These are phyloP conservation scores for Umbelopsis sp. DNA, from an alignment of 192 early-diverging fungal genomes.

Conservation along the genomic window DNA sequence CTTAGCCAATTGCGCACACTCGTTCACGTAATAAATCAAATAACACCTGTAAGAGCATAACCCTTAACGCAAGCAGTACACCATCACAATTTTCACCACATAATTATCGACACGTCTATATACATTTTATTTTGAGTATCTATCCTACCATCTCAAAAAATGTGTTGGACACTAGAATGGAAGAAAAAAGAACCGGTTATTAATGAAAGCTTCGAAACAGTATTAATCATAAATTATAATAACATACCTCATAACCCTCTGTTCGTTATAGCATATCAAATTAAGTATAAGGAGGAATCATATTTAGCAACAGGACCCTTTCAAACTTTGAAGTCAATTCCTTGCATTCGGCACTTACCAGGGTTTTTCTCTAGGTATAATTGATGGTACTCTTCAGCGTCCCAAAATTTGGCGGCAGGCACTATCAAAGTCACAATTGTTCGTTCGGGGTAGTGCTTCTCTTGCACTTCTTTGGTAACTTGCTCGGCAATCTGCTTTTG, in stretches of 20 bases:
- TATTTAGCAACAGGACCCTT: no score
- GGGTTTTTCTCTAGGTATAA: slow-evolving; percentile 63
- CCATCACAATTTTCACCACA: no score
- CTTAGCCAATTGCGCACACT: no score
- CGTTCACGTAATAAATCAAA: no score
- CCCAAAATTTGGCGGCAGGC: slow-evolving; percentile 69
- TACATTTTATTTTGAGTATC: not conserved
- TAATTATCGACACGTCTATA: not conserved
- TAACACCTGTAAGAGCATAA: no score
- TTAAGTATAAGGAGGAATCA: not conserved
- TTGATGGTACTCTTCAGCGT: slow-evolving; percentile 86
- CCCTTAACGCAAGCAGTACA: no score
- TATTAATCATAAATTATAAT: not conserved
- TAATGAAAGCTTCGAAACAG: not conserved
- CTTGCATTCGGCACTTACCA: not conserved
- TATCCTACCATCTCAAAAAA: slow-evolving; percentile 46
- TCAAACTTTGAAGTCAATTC: not conserved
- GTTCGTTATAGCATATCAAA: not conserved
- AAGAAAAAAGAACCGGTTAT: slow-evolving; percentile 9
- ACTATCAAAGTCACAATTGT: slow-evolving; percentile 72
- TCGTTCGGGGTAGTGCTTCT: slow-evolving; percentile 53
- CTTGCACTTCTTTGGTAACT: slow-evolving; percentile 64
- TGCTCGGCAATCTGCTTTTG: slow-evolving; percentile 74
- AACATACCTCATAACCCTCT: slow-evolving; percentile 67
- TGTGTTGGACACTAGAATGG: slow-evolving; percentile 46